Evolutionary conservation across 139 green algal species (phyloP).

Genomic region (Chlorella sorokiniana): DNA sequence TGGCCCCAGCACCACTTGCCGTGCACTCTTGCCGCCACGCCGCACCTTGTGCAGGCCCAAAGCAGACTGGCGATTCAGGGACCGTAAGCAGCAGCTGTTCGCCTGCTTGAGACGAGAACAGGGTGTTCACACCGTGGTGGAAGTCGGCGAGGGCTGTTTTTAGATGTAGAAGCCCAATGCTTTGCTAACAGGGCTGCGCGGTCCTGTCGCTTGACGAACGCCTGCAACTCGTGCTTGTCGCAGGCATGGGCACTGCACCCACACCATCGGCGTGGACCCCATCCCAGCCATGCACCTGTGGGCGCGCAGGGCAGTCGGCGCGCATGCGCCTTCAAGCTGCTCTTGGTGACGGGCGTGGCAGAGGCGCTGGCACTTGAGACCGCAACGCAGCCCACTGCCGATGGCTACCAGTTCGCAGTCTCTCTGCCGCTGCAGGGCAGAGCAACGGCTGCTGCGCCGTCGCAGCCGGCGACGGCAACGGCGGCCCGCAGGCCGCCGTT

Average conservation of each 20-base stretch:
- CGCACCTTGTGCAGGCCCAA: background rate
- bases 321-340: background rate
- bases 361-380: constrained; percentile 19
- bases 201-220: background rate
- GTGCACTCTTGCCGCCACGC: too few relatives aligned
- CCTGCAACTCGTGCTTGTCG: background rate
- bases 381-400: too few relatives aligned
- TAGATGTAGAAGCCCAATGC: background rate
- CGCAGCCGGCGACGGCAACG: too few relatives aligned
- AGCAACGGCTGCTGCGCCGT: too few relatives aligned
- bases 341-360: background rate
- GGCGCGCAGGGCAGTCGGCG: background rate
- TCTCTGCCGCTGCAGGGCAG: too few relatives aligned
- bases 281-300: background rate
- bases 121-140: constrained; percentile 6
- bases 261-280: constrained; percentile 16
- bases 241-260: constrained; percentile 20
- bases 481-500: too few relatives aligned
- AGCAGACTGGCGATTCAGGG: background rate
- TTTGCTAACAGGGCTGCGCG: background rate
- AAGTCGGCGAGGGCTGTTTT: constrained; percentile 1
- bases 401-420: too few relatives aligned
- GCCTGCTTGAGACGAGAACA: background rate
- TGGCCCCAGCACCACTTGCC: background rate
- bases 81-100: constrained; percentile 10